phyloP scores from a whole-genome alignment of 768 basidiomycete species.

The Pholiota molesta region DNA sequence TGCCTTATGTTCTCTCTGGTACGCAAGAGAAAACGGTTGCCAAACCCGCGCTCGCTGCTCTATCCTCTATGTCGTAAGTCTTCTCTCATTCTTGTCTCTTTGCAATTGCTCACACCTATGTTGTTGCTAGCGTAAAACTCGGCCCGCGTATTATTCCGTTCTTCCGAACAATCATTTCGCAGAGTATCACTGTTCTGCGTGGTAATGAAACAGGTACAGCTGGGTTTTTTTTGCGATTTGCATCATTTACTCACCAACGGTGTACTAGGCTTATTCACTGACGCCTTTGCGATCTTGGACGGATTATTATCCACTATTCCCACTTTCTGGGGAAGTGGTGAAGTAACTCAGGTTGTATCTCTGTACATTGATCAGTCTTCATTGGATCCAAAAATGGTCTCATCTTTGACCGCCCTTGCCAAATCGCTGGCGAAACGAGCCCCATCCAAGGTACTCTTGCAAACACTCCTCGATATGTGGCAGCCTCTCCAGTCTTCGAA shows the following conservation, averaged over 20 bases:
- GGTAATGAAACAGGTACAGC: slow-evolving; percentile 41
- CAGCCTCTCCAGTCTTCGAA: slow-evolving; percentile 32
- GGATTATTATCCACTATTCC: slow-evolving; percentile 77
- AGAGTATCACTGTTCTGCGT: slow-evolving; percentile 53
- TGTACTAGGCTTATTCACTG: slow-evolving; percentile 31
- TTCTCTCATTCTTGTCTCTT: slow-evolving; percentile 7
- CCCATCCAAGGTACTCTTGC: slow-evolving; percentile 67
- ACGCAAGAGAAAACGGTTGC: slow-evolving; percentile 43
- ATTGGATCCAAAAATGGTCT: slow-evolving; percentile 32
- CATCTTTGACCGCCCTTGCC: slow-evolving; percentile 47
- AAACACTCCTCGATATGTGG: slow-evolving; percentile 67
- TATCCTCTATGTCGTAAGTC: slow-evolving; percentile 66
- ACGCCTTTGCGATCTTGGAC: slow-evolving; percentile 55
- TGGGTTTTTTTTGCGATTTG: not conserved
- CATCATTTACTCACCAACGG: slow-evolving; percentile 5
- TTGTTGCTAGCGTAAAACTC: slow-evolving; percentile 58
- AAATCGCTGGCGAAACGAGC: slow-evolving; percentile 73
- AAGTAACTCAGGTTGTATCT: slow-evolving; percentile 57
- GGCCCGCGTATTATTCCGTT: slow-evolving; percentile 89
- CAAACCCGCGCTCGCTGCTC: slow-evolving; percentile 49
- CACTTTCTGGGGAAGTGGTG: slow-evolving; percentile 73
- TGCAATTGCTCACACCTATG: slow-evolving; percentile 6
- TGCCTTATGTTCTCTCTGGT: slow-evolving; percentile 60
- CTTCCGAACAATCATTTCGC: slow-evolving; percentile 70
- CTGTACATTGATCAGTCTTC: slow-evolving; percentile 54